Evolutionary conservation across 2,329 filamentous ascomycete genomes (phyloP), one percentile per base, ranked within the genome.

Genomic region (Curvularia spicifera): DNA sequence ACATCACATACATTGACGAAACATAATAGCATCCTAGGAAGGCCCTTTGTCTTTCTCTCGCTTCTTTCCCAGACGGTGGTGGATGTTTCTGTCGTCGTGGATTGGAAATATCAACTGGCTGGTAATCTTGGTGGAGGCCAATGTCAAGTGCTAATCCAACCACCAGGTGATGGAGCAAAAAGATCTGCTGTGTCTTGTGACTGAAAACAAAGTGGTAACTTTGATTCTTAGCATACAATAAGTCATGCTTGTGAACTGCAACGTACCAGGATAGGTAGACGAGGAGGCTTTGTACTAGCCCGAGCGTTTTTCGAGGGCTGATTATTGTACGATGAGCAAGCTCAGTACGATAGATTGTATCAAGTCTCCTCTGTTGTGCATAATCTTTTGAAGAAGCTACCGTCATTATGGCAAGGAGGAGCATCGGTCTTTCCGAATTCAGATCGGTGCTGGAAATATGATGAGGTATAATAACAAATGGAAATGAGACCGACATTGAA

Each of bases 171-270:
- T 74, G 68, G 2, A 76, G 52, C 20, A 72, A 71, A 44, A 72
- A 73, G 15, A 70, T 73, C 37, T 72, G 71, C 51, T 76, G 72
- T 7, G 73, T 75, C 45, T 74, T 74, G 54, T 75, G 73, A 44
- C 70, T 74, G 37, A 75, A 75, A 0, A 74, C 61, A 29, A 72
- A 76, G 37, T 75, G 73, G 40, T 76, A 75, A 69, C 72, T 75
- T 40, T 3, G 3, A 1, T 2, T 20, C 18, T 69, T 2, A 66
- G 64, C 48, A 50, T 13, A 42, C 13, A 4, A 12, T 9, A n/a
- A 12, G 4, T 20, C 0, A 1, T 18, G 3, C 12, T 10, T 15
- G 24, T 15, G 29, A 26, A 37, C 22, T 24, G n/a, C 4, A 18
- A 44, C 60, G 22, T 54, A 74, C 73, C 73, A 75, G 12, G 71